phyloP scores from a whole-genome alignment of 208 protist species.

The Leishmania braziliensis region DNA sequence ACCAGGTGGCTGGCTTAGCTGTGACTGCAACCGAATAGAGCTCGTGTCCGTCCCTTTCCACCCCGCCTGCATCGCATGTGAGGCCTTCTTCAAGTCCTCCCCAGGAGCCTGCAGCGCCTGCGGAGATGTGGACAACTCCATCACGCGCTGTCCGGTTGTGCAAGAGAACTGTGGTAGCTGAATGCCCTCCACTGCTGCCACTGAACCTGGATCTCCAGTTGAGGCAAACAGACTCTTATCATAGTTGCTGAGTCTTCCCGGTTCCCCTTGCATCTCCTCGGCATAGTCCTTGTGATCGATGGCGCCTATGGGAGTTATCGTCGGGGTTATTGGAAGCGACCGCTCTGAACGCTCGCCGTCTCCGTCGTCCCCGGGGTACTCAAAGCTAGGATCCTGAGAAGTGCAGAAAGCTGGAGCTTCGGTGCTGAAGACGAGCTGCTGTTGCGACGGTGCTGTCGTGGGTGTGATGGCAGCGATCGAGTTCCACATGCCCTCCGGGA shows the following conservation, averaged over 20 bases:
- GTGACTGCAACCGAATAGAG: neutral
- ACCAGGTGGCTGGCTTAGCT: too few relatives aligned
- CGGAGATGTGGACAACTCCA: neutral
- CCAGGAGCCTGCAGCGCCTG: neutral
- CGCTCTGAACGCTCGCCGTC: neutral
- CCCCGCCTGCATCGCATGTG: too few relatives aligned
- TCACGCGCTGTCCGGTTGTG: neutral
- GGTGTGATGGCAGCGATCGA: slow-evolving; percentile 14
- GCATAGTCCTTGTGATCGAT: neutral
- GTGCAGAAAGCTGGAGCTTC: slow-evolving; percentile 21
- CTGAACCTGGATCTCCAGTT: neutral
- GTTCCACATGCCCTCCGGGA: slow-evolving; percentile 27
- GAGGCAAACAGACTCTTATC: neutral
- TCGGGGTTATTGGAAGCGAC: neutral
- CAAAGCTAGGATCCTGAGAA: slow-evolving; percentile 14
- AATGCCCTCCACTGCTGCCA: neutral
- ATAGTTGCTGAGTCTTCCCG: neutral
- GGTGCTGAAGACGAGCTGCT: slow-evolving; percentile 17
- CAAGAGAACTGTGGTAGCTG: neutral
- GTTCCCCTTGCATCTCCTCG: neutral
- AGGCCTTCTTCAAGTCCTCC: neutral
- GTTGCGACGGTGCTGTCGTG: slow-evolving; percentile 19
- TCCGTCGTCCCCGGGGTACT: neutral
- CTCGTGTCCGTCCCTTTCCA: neutral
- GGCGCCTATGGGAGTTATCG: too few relatives aligned